Evolutionary conservation across 768 basidiomycete species (phyloP).

Genomic region (Suillus discolor): DNA sequence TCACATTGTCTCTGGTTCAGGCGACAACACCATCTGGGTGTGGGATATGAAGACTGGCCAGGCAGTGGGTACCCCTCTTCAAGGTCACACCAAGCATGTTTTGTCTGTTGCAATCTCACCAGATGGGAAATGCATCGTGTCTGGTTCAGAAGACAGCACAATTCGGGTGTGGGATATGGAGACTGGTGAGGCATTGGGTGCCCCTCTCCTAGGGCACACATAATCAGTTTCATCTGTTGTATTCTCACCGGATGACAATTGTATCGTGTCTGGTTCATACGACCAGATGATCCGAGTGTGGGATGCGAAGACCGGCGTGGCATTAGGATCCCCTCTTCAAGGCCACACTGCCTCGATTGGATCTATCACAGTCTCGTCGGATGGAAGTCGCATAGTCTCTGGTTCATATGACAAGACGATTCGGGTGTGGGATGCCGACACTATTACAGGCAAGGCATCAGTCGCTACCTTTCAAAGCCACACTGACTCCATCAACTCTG

Average conservation of each 20-base stretch:
- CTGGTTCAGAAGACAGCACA: not conserved
- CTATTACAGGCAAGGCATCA: too few species aligned
- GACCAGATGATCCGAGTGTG: not conserved
- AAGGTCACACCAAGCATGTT: not conserved
- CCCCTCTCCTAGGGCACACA: not conserved
- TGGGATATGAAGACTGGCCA: not conserved
- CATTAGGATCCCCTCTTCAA: not conserved
- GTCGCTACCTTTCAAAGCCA: not conserved
- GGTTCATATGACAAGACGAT: too few species aligned
- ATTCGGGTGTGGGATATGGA: slow-evolving; percentile 1
- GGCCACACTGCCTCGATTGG: too few species aligned
- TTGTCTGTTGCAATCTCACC: slow-evolving; percentile 3
- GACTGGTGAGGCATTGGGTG: not conserved
- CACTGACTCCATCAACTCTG: not conserved
- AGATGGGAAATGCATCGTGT: not conserved
- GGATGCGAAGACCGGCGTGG: not conserved
- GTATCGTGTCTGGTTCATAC: too few species aligned
- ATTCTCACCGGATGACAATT: not conserved
- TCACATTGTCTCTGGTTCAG: slow-evolving; percentile 6
- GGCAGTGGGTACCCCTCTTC: not conserved
- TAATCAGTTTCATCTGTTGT: rapidly evolving
- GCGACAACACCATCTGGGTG: not conserved
- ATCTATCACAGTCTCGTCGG: too few species aligned
- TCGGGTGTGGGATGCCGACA: too few species aligned
- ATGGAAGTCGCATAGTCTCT: too few species aligned